Evolutionary conservation across 495 filamentous ascomycete genomes (phyloP), one percentile per base, ranked within the genome.

Genomic region (Entonaema liquescens): DNA sequence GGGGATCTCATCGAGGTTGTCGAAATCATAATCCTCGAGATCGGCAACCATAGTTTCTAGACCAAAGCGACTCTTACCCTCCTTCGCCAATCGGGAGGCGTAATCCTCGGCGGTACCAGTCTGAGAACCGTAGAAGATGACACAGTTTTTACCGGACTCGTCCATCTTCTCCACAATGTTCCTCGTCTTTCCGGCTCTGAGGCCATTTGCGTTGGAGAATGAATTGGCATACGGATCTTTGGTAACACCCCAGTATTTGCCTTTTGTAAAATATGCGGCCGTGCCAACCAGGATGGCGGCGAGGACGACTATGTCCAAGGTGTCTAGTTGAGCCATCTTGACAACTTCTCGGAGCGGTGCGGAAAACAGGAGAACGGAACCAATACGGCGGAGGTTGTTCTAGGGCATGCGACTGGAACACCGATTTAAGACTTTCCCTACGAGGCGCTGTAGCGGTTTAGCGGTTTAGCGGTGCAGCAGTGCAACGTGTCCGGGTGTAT

Each of bases 91-190:
- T 69, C 95, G 87, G n/a, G 96, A 97, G 60, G 95, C 96, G 73
- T 99, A 99, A 76, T 99, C 95, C 85, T 99, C 95, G 26, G 95
- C 95, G 60, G 96, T 99, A 74, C 95, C 95, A 19, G 95, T 99
- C 80, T 99, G 95, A 54, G 95, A 98, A 56, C 95, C 95, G 74
- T 97, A 99, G 83, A 99, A 97, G 67, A 98, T 91, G 61, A 99
- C 90, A 82, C 94, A 97, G 80, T 99, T 98, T 83, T 98, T 98
- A 78, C 90, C 91, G 2, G 87, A 90, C 82, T 98, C 93, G 35
- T 98, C 92, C 91, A 99, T 91, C 83, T 95, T 97, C 83, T 98
- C 92, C 26, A 98, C 66, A 62, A 99, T 93, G 79, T 98, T 92
- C 70, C 95, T 86, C 54, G 94, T 93, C 83, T 93, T 94, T 63